phyloP scores from a whole-genome alignment of 2,329 filamentous ascomycete species.

The Capronia coronata region DNA sequence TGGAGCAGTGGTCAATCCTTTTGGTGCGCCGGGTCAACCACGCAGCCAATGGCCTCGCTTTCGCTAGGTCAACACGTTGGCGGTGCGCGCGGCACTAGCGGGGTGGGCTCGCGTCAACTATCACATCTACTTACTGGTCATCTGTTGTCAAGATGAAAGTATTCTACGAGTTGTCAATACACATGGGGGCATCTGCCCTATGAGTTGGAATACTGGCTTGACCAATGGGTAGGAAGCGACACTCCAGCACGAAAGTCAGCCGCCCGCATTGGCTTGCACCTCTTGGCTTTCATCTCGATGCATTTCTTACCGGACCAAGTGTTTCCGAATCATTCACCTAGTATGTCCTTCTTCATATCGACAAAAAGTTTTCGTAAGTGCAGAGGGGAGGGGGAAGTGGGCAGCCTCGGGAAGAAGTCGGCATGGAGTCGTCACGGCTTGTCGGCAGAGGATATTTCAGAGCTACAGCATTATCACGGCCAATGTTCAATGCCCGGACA shows the following conservation, averaged over 20 bases:
- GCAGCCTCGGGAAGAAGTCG: conserved; percentile 1
- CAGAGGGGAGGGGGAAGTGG: neutral
- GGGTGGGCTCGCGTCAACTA: conserved; percentile 10
- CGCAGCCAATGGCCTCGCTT: conserved; percentile 48
- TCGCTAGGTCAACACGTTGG: conserved; percentile 40
- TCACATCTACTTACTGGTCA: conserved; percentile 27
- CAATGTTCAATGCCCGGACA: conserved; percentile 14
- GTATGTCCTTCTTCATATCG: conserved; percentile 19
- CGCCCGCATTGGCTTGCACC: conserved; percentile 16
- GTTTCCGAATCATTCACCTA: conserved; percentile 1
- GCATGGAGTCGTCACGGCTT: conserved; percentile 6
- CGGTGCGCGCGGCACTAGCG: neutral
- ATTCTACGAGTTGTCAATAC: conserved; percentile 27
- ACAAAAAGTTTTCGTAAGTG: conserved; percentile 18
- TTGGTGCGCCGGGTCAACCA: conserved; percentile 51
- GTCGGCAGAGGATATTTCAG: conserved; percentile 16
- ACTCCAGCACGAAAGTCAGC: conserved; percentile 15
- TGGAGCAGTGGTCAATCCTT: conserved; percentile 58
- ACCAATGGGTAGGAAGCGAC: conserved; percentile 14
- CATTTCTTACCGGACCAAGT: conserved; percentile 10
- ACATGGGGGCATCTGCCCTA: conserved; percentile 21
- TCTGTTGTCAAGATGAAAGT: conserved; percentile 26
- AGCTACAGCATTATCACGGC: conserved; percentile 13
- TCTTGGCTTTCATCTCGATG: conserved; percentile 16
- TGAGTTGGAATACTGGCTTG: conserved; percentile 29